phyloP scores from a whole-genome alignment of 352 stramenopile species.

The Pythium chondricola region DNA sequence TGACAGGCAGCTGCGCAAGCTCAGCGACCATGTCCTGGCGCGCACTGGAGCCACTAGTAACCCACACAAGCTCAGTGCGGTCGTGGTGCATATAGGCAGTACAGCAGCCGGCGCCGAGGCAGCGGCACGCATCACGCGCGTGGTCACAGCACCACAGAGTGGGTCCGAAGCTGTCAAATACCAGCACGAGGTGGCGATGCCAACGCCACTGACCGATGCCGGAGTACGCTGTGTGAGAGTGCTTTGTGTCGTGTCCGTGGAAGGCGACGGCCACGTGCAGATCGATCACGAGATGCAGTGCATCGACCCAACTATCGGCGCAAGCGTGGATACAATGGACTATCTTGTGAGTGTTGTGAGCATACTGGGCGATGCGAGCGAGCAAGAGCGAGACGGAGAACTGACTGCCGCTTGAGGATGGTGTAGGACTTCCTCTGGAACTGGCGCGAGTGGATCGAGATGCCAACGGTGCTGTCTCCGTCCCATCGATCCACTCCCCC shows the following conservation, averaged over 20 bases:
- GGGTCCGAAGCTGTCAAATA: neutral
- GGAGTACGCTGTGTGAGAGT: no score
- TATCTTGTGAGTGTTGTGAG: slow-evolving; percentile 1
- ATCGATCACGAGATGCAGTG: neutral
- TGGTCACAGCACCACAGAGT: neutral
- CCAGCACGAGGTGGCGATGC: neutral
- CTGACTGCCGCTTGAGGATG: neutral
- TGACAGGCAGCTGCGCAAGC: slow-evolving; percentile 45
- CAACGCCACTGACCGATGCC: neutral
- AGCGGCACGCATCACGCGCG: neutral
- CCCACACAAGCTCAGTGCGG: slow-evolving; percentile 26
- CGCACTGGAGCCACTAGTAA: neutral
- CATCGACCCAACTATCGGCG: neutral
- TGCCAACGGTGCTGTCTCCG: slow-evolving; percentile 16
- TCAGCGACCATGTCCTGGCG: slow-evolving; percentile 55
- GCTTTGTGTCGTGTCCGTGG: no score
- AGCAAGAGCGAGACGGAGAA: neutral
- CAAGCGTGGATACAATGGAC: neutral
- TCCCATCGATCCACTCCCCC: slow-evolving; percentile 15
- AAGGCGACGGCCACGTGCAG: neutral
- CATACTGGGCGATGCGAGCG: neutral
- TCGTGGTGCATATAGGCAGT: slow-evolving; percentile 27
- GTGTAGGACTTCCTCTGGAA: slow-evolving; percentile 44
- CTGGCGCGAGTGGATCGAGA: slow-evolving; percentile 12
- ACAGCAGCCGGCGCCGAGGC: no score